Evolutionary conservation across 768 basidiomycete genomes (phyloP).

Genomic region (Termitomyces sp.): DNA sequence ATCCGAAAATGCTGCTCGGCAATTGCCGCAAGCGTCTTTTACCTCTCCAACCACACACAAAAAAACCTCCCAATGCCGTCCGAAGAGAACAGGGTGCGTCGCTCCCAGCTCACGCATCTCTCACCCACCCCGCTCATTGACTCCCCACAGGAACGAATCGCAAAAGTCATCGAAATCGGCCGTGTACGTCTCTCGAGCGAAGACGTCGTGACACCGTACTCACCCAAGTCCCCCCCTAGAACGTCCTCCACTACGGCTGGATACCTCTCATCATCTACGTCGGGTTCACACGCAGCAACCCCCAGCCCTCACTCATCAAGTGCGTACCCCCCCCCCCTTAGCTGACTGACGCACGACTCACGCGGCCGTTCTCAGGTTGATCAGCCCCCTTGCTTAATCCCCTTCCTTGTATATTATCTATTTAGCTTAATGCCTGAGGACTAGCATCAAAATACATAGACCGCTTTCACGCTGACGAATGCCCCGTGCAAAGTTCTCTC

Average conservation of each 20-base stretch:
- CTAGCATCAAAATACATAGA: constrained; percentile 16
- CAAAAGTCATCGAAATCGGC: constrained; percentile 75
- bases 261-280: constrained; percentile 96
- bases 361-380: constrained; percentile 54
- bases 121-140: background rate
- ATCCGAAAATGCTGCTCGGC: constrained; percentile 35
- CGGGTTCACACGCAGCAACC: constrained; percentile 89
- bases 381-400: constrained; percentile 82
- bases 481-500: background rate
- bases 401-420: constrained; percentile 23
- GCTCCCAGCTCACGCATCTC: constrained; percentile 5
- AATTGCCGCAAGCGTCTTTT: constrained; percentile 30
- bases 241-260: constrained; percentile 91
- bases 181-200: constrained; percentile 51
- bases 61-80: constrained; percentile 61
- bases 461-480: background rate
- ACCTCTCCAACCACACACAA: constrained; percentile 4
- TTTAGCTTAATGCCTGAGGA: constrained; percentile 24
- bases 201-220: background rate
- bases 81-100: constrained; percentile 80
- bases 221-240: constrained; percentile 41
- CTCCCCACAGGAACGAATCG: constrained; percentile 67
- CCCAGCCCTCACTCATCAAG: constrained; percentile 95
- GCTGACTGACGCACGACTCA: constrained; percentile 7
- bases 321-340: too few relatives aligned